Evolutionary conservation across 108 stramenopile species (phyloP).

Genomic region (Pseudonitzschia pungens): DNA sequence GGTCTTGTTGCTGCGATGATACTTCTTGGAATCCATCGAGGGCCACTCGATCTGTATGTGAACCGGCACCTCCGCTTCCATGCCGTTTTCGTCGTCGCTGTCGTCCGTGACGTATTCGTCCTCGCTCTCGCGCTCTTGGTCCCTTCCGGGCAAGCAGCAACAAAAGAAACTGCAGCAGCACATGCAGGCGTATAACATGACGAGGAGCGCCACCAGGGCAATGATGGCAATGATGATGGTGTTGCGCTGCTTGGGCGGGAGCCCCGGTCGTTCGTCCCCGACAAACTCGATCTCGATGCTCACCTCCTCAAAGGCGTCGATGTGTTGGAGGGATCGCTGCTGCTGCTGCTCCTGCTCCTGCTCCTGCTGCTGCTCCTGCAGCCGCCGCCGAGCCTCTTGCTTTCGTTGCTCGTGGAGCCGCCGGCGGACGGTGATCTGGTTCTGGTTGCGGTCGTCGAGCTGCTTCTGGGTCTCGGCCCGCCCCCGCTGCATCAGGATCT

Average conservation of each 20-base stretch:
- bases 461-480: neutral
- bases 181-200: neutral
- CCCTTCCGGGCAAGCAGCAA: neutral
- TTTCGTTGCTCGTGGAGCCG: too few species aligned
- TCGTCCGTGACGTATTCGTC: too few species aligned
- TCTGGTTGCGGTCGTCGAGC: neutral
- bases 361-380: neutral
- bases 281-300: neutral
- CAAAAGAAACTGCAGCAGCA: neutral
- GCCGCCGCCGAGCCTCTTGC: too few species aligned
- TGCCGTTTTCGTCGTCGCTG: too few species aligned
- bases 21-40: too few species aligned
- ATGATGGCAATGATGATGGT: neutral
- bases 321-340: neutral
- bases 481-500: neutral
- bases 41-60: too few species aligned
- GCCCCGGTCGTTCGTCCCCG: neutral
- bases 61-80: too few species aligned
- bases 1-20: too few species aligned
- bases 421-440: too few species aligned
- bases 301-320: conserved; percentile 3
- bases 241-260: neutral
- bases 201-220: too few species aligned
- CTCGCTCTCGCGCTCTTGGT: neutral
- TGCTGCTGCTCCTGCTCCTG: neutral